phyloP scores from a whole-genome alignment of 306 rosid genomes.

The Canavalia gladiata region DNA sequence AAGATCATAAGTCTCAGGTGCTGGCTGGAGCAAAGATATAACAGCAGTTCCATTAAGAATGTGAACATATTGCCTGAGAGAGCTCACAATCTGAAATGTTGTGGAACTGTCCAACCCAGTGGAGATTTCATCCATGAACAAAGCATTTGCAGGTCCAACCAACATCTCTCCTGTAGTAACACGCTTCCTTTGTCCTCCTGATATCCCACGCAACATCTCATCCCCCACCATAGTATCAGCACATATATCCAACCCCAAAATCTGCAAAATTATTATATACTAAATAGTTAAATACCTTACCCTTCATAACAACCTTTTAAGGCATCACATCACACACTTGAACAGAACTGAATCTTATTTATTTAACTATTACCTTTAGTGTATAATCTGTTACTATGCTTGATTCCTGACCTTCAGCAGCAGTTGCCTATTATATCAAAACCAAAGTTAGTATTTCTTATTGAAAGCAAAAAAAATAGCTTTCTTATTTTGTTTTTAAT shows the following conservation, averaged over 20 bases:
- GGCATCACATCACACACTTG: not conserved
- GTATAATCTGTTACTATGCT: conserved; percentile 73
- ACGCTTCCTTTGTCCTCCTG: conserved; percentile 96
- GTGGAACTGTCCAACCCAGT: conserved; percentile 77
- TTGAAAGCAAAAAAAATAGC: not conserved
- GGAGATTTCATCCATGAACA: conserved; percentile 75
- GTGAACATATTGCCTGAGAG: conserved; percentile 58
- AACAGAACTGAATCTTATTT: not conserved
- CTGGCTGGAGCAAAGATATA: conserved; percentile 70
- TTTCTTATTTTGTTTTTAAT: not conserved
- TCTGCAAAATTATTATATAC: conserved; percentile 48
- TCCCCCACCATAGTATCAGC: conserved; percentile 90
- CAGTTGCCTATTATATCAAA: conserved; percentile 49
- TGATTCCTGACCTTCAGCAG: conserved; percentile 67
- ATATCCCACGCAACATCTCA: conserved; percentile 92
- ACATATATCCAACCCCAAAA: conserved; percentile 87
- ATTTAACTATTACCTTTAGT: conserved; percentile 63
- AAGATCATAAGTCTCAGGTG: conserved; percentile 69
- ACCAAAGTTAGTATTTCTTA: not conserved
- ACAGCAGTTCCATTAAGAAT: conserved; percentile 62
- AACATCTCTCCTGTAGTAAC: conserved; percentile 80
- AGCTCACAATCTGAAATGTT: conserved; percentile 66
- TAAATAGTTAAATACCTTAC: conserved; percentile 29
- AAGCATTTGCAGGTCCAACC: conserved; percentile 67
- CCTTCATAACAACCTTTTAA: not conserved